A percentile compares a stretch with the other conserved stretches of the same genome.
Conservation (phyloP, 768 basidiomycete genomes). For the Russula sp. region DNA sequence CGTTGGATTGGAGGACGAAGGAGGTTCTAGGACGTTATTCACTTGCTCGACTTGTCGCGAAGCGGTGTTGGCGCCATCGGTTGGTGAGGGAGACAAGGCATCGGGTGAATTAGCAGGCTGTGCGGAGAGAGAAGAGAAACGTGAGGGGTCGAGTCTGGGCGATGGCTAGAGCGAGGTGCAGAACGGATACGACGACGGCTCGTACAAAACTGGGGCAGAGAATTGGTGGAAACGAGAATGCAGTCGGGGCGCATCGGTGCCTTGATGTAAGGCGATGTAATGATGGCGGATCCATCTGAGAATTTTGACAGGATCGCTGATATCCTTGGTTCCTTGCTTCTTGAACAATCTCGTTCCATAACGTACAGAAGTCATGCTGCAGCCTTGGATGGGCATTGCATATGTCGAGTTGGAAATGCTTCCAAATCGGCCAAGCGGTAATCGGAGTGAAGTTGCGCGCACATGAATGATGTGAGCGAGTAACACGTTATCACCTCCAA, state of each 20-base stretch:
- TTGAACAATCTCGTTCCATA: background rate
- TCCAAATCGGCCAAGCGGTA: rapidly evolving
- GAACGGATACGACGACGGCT: background rate
- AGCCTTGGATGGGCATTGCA: background rate
- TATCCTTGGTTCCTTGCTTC: background rate
- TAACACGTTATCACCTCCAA: background rate
- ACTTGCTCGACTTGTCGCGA: too few relatives aligned
- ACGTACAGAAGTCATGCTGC: background rate
- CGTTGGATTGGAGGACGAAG: too few relatives aligned
- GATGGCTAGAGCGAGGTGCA: background rate
- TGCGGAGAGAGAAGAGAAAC: too few relatives aligned
- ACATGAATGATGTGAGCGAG: background rate
- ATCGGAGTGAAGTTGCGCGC: background rate
- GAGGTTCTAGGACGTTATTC: too few relatives aligned
- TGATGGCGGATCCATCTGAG: background rate
- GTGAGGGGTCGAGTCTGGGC: background rate
- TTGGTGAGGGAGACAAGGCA: too few relatives aligned
- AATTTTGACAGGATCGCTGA: background rate
- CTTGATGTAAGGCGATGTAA: background rate
- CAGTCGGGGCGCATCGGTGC: background rate
- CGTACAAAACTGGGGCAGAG: too few relatives aligned
- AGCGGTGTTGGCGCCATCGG: too few relatives aligned
- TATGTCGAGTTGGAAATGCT: background rate
- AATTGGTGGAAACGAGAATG: background rate
- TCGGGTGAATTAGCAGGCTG: too few relatives aligned